Evolutionary conservation across 2,329 filamentous ascomycete genomes (phyloP).

Genomic region (Teratosphaeriaceae sp.): DNA sequence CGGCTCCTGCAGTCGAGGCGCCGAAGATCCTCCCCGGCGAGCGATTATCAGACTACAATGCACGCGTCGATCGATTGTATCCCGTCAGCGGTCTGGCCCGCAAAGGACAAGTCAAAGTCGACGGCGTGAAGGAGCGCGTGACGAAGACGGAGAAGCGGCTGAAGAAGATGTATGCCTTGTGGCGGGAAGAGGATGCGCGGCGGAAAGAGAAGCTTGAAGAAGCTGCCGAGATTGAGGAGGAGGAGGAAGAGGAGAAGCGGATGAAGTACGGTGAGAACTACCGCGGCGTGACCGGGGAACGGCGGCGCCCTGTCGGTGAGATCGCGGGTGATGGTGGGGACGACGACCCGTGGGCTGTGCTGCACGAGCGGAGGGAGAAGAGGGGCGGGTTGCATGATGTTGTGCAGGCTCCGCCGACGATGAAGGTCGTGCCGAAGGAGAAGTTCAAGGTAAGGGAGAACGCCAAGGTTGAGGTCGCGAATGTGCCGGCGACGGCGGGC

Average conservation of each 20-base stretch:
- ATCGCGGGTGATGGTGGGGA: constrained; percentile 38
- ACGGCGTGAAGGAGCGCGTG: constrained; percentile 59
- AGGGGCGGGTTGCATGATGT: constrained; percentile 50
- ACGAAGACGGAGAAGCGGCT: constrained; percentile 84
- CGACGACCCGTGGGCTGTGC: constrained; percentile 69
- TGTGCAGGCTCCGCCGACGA: constrained; percentile 67
- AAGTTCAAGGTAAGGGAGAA: constrained; percentile 60
- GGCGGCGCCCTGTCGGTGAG: constrained; percentile 34
- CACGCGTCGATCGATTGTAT: constrained; percentile 76
- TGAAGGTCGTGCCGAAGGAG: constrained; percentile 56
- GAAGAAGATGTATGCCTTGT: constrained; percentile 51
- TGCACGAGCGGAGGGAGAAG: constrained; percentile 42
- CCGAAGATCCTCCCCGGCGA: constrained; percentile 79
- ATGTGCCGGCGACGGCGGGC: constrained; percentile 62
- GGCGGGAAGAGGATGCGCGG: constrained; percentile 73
- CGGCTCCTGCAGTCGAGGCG: constrained; percentile 27
- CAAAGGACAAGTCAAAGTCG: constrained; percentile 57
- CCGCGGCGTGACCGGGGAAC: constrained; percentile 36
- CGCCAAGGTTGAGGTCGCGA: constrained; percentile 59
- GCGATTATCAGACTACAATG: constrained; percentile 70
- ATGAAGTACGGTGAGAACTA: constrained; percentile 55
- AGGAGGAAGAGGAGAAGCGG: constrained; percentile 55
- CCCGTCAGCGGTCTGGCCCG: constrained; percentile 62
- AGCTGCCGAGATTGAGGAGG: constrained; percentile 58
- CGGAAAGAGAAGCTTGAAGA: constrained; percentile 69